Base-by-base conservation (phyloP, 2,329 filamentous ascomycete genomes). In the Fusarium hainanense region DNA sequence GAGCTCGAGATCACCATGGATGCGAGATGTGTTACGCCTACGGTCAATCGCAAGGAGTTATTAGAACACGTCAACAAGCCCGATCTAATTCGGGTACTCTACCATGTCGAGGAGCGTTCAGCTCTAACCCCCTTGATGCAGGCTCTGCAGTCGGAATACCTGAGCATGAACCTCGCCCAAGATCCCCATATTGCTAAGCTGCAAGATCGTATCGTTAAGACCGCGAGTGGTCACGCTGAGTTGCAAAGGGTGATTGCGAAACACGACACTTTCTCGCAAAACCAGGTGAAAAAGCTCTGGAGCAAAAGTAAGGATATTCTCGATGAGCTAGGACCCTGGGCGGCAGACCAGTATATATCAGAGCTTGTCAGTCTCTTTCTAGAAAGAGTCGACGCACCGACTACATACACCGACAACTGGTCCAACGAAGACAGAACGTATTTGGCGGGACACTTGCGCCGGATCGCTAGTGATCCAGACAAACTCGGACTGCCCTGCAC, bases 1-100 rank as follows among this genome's bases (percentile, higher is more conserved):
- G 76, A 78, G 7, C 85, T 97, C 9, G 93, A 97, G 76, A 69
- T 77, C 5, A 92, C 91, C 42, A 81, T 97, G 44, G 85, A 94
- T 76, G 87, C 93, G 2, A 82, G 87, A 32, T 92, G 90, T 68
- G 87, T 85, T 63, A 90, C 90, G 1, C 94, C 94, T 0, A 90
- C 87, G 4, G 74, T 85, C 3, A 88, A 94, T 74, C 86, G 91
- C 3, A 85, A 87, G 14, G 92, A 96, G 68, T 85, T 97, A 5
- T 77, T 92, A n/a, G 82, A 82, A 20, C 85, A 89, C 71, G 89
- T 92, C 4, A 90, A 93, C 70, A 87, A 83, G n/a, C 93, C 93
- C 2, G 75, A 82, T 12, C 79, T 94, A 34, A 67, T 69, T 3
- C 75, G 72, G 13, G 69, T 81, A 9, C 46, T 72, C 1, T 87